Conservation (phyloP, 345 rosid genomes). For the Chamaenerion angustifolium region DNA sequence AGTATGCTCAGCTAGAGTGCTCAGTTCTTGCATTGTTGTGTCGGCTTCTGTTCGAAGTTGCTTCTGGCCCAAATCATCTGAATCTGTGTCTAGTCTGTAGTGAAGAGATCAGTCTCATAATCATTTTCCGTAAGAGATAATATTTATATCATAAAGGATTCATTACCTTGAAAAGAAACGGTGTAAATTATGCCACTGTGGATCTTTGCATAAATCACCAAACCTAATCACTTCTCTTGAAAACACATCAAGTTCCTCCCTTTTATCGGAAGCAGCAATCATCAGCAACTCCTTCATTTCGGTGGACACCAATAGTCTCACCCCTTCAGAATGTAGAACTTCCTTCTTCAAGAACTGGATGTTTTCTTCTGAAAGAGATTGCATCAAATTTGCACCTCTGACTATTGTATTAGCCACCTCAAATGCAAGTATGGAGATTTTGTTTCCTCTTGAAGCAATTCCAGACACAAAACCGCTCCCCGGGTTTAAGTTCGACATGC, state of each 20-base stretch:
- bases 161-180: constrained; percentile 60
- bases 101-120: constrained; percentile 10
- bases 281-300: constrained; percentile 50
- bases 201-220: constrained; percentile 78
- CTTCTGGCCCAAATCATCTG: constrained; percentile 25
- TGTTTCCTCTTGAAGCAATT: constrained; percentile 38
- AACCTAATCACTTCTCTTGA: constrained; percentile 82
- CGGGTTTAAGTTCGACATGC: constrained; percentile 64
- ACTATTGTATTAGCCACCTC: constrained; percentile 96
- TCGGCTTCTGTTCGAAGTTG: constrained; percentile 49
- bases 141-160: no score
- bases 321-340: constrained; percentile 55
- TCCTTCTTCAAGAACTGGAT: constrained; percentile 53
- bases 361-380: constrained; percentile 63
- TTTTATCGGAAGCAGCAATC: constrained; percentile 88
- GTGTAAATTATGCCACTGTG: constrained; percentile 82
- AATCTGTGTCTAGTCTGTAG: constrained; percentile 40
- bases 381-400: constrained; percentile 71
- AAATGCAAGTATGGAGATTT: constrained; percentile 55
- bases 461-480: constrained; percentile 47
- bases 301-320: constrained; percentile 54
- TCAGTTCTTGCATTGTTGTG: constrained; percentile 48
- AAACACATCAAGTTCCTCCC: constrained; percentile 80
- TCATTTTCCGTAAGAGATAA: no score
- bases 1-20: constrained; percentile 57